These are phyloP conservation scores for Bipolaris gigantea DNA, from an alignment of 2,329 filamentous ascomycete species.

Conservation along the genomic window DNA sequence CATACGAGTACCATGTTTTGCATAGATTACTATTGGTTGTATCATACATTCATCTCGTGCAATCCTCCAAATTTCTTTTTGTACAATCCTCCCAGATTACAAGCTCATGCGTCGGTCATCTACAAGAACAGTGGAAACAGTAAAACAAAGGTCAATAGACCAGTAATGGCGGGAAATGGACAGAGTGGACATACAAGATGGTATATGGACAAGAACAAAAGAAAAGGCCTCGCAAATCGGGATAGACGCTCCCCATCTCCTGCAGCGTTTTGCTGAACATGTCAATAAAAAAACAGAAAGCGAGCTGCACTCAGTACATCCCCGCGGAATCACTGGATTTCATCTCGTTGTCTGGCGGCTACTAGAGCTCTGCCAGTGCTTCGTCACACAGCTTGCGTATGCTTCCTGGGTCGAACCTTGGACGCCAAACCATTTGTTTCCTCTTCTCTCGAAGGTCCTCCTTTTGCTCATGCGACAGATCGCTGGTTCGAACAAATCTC, in stretches of 20 bases:
- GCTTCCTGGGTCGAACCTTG: slow-evolving; percentile 35
- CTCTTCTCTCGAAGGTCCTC: slow-evolving; percentile 21
- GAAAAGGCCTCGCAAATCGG: not conserved
- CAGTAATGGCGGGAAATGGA: not conserved
- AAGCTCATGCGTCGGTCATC: not conserved
- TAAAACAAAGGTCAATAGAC: not conserved
- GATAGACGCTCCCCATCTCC: slow-evolving; percentile 2
- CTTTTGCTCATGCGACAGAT: slow-evolving; percentile 12
- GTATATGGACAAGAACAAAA: not conserved
- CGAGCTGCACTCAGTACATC: not conserved
- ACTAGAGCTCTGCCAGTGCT: slow-evolving; percentile 33
- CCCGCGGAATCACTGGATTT: not conserved
- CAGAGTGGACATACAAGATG: not conserved
- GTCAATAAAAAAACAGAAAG: not conserved
- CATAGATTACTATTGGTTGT: not conserved
- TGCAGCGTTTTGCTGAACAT: slow-evolving; percentile 1
- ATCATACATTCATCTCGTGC: not conserved
- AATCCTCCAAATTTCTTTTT: not conserved
- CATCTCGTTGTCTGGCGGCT: not conserved
- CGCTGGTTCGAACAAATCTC: slow-evolving; percentile 2
- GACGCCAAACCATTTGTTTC: slow-evolving; percentile 25
- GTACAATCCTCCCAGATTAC: not conserved
- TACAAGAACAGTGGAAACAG: not conserved
- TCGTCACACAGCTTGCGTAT: slow-evolving; percentile 33
- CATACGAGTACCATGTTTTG: not conserved